Evolutionary conservation across 2,329 filamentous ascomycete species (phyloP).

Genomic region (Talaromyces sp.): DNA sequence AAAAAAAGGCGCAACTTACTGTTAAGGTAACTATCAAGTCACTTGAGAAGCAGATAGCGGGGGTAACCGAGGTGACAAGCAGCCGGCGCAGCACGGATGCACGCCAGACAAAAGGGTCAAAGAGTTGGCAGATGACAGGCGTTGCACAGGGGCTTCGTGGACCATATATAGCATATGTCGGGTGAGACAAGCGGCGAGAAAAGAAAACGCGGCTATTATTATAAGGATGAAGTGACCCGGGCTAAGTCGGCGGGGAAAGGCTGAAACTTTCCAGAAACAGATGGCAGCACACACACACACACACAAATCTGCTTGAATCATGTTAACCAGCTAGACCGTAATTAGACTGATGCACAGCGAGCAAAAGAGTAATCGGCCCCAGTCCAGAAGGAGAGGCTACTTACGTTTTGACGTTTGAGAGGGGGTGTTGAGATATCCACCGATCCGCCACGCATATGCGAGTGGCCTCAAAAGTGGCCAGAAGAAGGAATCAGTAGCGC

Average conservation of each 20-base stretch:
- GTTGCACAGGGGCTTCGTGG: background rate
- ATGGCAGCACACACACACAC: background rate
- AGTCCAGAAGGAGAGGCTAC: background rate
- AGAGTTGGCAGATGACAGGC: background rate
- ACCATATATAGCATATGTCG: background rate
- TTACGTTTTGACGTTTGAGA: background rate
- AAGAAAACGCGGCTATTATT: background rate
- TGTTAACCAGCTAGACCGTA: background rate
- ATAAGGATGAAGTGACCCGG: background rate
- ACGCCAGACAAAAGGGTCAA: background rate
- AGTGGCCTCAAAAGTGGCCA: background rate
- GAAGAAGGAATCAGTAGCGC: background rate
- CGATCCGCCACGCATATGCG: constrained; percentile 1
- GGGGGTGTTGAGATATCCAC: background rate
- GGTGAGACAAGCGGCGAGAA: background rate
- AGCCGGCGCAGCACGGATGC: background rate
- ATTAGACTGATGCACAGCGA: background rate
- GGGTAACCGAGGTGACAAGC: background rate
- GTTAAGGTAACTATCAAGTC: background rate
- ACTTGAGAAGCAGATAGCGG: background rate
- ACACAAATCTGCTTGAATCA: background rate
- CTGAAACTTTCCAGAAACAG: background rate
- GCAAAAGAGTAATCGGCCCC: background rate
- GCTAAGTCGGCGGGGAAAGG: background rate
- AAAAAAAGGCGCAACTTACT: background rate